Conservation (phyloP, 345 rosid genomes). For the Eucalyptus pumila region DNA sequence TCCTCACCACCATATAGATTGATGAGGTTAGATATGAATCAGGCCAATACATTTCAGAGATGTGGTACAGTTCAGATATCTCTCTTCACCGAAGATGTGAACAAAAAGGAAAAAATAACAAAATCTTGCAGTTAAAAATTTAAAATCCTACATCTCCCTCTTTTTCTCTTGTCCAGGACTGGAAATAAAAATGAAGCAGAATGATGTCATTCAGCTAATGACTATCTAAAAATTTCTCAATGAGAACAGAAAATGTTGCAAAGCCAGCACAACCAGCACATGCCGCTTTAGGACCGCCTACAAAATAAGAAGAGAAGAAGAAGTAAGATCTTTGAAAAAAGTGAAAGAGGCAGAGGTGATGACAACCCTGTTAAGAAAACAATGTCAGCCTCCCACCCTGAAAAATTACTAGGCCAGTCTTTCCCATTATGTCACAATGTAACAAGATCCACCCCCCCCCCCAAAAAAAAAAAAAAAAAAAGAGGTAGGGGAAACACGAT, state of each 20-base stretch:
- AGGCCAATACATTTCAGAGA: not conserved
- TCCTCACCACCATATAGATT: not conserved
- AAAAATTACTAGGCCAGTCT: not conserved
- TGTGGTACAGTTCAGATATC: not conserved
- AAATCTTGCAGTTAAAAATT: not conserved
- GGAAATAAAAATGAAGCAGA: not conserved
- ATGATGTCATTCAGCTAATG: constrained; percentile 30
- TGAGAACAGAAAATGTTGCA: constrained; percentile 87
- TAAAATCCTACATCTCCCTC: not conserved
- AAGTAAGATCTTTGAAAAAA: not conserved
- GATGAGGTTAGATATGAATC: not conserved
- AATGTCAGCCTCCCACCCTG: not conserved
- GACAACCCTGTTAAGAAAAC: not conserved
- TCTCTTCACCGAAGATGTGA: not conserved
- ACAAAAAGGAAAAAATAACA: not conserved
- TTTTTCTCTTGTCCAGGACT: not conserved
- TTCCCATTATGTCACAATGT: not conserved
- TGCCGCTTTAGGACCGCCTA: constrained; percentile 89
- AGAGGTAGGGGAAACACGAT: not conserved
- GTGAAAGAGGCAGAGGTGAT: not conserved
- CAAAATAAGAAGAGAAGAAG: not conserved
- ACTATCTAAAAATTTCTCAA: constrained; percentile 86
- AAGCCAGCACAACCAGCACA: constrained; percentile 91
- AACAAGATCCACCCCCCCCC: not conserved
- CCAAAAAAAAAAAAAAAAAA: not conserved